phyloP scores from a whole-genome alignment of 169 alveolate genomes.

The Cryptosporidium tyzzeri region DNA sequence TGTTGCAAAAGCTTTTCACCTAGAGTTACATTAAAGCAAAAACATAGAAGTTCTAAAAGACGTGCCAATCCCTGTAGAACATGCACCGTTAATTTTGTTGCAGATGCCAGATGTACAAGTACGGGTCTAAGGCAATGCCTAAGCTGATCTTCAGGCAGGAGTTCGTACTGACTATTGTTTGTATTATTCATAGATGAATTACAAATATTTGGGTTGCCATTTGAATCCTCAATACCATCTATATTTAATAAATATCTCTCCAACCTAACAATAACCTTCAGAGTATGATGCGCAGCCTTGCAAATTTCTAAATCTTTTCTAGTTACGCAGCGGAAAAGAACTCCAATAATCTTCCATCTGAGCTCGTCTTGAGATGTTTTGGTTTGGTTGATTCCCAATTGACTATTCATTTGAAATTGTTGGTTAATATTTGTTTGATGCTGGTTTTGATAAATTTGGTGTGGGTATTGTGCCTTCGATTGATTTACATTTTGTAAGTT shows the following conservation, averaged over 20 bases:
- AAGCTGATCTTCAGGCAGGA: conserved; percentile 72
- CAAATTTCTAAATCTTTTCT: conserved; percentile 73
- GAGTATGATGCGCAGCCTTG: conserved; percentile 70
- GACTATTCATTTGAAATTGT: conserved; percentile 21
- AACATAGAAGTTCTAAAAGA: conserved; percentile 51
- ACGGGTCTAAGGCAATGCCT: conserved; percentile 72
- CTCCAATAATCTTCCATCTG: conserved; percentile 68
- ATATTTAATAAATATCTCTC: conserved; percentile 38
- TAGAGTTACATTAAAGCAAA: conserved; percentile 67
- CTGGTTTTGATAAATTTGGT: conserved; percentile 34
- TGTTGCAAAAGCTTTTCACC: conserved; percentile 73
- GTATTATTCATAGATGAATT: background rate
- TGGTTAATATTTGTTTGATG: conserved; percentile 29
- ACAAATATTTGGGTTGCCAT: background rate
- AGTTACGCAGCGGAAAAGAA: conserved; percentile 71
- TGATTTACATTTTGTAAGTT: conserved; percentile 21
- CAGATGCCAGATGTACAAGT: conserved; percentile 69
- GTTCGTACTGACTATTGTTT: conserved; percentile 36
- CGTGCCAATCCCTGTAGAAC: conserved; percentile 74
- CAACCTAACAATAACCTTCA: conserved; percentile 58
- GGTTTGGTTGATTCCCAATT: conserved; percentile 9
- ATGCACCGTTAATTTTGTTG: conserved; percentile 66
- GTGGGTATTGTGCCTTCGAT: conserved; percentile 31
- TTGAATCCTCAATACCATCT: background rate
- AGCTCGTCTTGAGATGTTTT: conserved; percentile 50